Evolutionary conservation across 2,329 filamentous ascomycete species (phyloP).

Genomic region (Hypoxylon sp.): DNA sequence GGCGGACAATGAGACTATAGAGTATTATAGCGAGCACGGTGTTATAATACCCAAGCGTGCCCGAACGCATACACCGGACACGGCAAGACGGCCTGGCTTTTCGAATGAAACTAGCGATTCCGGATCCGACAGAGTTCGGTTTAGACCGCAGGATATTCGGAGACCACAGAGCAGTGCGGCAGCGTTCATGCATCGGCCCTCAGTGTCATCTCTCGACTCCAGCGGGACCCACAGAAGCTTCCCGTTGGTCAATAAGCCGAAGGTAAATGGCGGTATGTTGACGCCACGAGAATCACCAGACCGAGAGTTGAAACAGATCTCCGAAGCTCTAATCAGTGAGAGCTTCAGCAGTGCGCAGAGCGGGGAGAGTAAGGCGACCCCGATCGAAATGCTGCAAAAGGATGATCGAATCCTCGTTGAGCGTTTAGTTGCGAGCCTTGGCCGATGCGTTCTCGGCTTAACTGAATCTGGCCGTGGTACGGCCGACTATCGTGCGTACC

Average conservation of each 20-base stretch:
- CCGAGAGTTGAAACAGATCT: slow-evolving; percentile 61
- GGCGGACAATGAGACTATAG: slow-evolving; percentile 41
- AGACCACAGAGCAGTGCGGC: slow-evolving; percentile 60
- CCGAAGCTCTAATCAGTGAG: slow-evolving; percentile 63
- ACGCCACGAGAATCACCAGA: slow-evolving; percentile 66
- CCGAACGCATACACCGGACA: slow-evolving; percentile 53
- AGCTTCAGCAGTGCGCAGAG: slow-evolving; percentile 55
- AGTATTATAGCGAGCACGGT: slow-evolving; percentile 45
- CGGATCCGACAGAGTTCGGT: slow-evolving; percentile 45
- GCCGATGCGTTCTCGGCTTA: slow-evolving; percentile 70
- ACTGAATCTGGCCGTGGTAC: slow-evolving; percentile 67
- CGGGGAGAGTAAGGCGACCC: slow-evolving; percentile 54
- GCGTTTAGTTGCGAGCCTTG: slow-evolving; percentile 69
- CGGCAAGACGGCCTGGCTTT: slow-evolving; percentile 48
- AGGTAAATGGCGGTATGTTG: slow-evolving; percentile 60
- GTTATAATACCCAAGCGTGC: slow-evolving; percentile 45
- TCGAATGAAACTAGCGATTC: slow-evolving; percentile 45
- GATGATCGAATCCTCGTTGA: slow-evolving; percentile 73
- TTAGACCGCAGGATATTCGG: slow-evolving; percentile 56
- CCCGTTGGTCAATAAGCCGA: slow-evolving; percentile 68
- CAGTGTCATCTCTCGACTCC: slow-evolving; percentile 69
- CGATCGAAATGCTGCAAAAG: slow-evolving; percentile 62
- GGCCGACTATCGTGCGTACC: slow-evolving; percentile 73
- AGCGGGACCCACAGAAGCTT: slow-evolving; percentile 72
- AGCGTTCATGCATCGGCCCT: slow-evolving; percentile 65